These are phyloP conservation scores for Centrapalus pauciflorus DNA, from an alignment of 129 eudicot species.

Conservation along the genomic window DNA sequence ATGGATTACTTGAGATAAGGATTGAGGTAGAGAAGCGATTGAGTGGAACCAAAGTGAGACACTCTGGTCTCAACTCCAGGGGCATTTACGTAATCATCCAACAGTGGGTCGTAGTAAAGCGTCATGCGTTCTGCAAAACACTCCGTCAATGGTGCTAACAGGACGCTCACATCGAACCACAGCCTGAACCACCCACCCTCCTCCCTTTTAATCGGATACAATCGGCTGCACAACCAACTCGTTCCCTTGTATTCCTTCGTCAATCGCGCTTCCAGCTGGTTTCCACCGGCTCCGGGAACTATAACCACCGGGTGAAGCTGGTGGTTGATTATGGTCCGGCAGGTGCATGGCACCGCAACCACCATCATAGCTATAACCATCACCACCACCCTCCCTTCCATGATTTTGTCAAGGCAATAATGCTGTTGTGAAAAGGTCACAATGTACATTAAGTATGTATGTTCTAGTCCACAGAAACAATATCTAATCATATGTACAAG, in stretches of 20 bases:
- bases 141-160: constrained; percentile 62
- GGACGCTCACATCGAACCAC: constrained; percentile 70
- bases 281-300: constrained; percentile 85
- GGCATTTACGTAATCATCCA: constrained; percentile 76
- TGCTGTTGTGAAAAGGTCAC: too few relatives aligned
- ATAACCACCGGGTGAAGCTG: constrained; percentile 57
- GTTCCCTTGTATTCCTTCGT: constrained; percentile 37
- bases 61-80: constrained; percentile 78
- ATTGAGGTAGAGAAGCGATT: constrained; percentile 66
- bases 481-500: too few relatives aligned
- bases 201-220: constrained; percentile 22
- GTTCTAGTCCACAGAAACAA: too few relatives aligned
- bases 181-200: constrained; percentile 76
- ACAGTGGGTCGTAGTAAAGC: constrained; percentile 40
- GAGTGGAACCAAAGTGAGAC: constrained; percentile 11
- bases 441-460: too few relatives aligned
- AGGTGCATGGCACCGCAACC: constrained; percentile 8
- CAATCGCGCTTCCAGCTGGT: constrained; percentile 82
- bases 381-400: not conserved
- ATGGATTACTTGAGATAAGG: constrained; percentile 26
- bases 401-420: too few relatives aligned
- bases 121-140: constrained; percentile 56
- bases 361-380: constrained; percentile 25
- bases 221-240: constrained; percentile 54
- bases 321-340: constrained; percentile 10